phyloP scores from a whole-genome alignment of 2,329 filamentous ascomycete genomes.

The Fusarium sp. region DNA sequence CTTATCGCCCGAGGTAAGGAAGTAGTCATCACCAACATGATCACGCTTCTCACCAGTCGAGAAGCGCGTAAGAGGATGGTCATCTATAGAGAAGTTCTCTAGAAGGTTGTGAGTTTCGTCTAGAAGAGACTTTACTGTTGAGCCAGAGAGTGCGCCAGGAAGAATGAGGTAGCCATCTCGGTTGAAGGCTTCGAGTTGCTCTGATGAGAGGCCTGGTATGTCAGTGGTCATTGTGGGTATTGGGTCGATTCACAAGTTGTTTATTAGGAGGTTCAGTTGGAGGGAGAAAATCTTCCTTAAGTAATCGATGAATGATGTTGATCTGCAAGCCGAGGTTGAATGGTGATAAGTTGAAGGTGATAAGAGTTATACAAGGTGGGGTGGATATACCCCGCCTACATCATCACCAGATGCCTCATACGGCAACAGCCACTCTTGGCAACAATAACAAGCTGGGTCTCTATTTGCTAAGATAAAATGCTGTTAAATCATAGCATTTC shows the following conservation, averaged over 20 bases:
- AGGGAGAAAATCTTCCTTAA: background rate
- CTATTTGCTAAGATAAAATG: background rate
- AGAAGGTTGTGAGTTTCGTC: conserved; percentile 81
- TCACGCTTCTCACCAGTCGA: conserved; percentile 79
- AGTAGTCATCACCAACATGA: conserved; percentile 95
- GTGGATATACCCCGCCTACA: conserved; percentile 41
- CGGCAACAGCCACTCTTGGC: background rate
- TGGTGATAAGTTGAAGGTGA: conserved; percentile 23
- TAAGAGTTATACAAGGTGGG: conserved; percentile 33
- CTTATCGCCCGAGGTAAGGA: conserved; percentile 89
- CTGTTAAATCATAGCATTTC: background rate
- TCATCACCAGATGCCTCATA: conserved; percentile 24
- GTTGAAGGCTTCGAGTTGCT: conserved; percentile 78
- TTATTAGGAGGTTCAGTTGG: background rate
- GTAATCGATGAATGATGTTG: background rate
- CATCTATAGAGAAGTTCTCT: conserved; percentile 77
- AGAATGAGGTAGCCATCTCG: conserved; percentile 92
- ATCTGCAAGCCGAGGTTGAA: conserved; percentile 19
- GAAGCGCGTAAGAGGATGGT: conserved; percentile 95
- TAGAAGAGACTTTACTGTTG: conserved; percentile 76
- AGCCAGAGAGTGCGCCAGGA: conserved; percentile 75
- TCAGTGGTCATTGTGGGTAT: conserved; percentile 30
- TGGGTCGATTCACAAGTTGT: background rate
- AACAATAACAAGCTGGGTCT: background rate
- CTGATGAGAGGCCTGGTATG: conserved; percentile 70